Evolutionary conservation across 768 basidiomycete species (phyloP).

Genomic region (Boletus bicolor): DNA sequence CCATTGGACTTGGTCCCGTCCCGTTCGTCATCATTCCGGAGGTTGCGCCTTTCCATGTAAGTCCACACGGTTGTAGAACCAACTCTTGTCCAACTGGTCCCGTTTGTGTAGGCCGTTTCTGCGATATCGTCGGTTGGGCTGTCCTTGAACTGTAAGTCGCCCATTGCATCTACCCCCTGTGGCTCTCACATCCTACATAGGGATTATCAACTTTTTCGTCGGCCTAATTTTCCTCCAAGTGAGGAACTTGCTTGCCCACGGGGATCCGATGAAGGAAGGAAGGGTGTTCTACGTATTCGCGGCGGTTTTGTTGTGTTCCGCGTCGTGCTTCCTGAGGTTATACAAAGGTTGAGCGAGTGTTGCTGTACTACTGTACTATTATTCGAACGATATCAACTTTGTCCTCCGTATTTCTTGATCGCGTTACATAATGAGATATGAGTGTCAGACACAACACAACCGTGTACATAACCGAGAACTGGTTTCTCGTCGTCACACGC

Average conservation of each 20-base stretch:
- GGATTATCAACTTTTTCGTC: slow-evolving; percentile 83
- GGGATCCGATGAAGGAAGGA: slow-evolving; percentile 64
- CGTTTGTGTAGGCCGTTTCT: slow-evolving; percentile 60
- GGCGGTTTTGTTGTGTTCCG: slow-evolving; percentile 40
- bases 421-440: slow-evolving; percentile 25
- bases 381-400: no score
- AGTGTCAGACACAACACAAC: not conserved
- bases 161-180: not conserved
- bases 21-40: slow-evolving; percentile 94
- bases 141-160: slow-evolving; percentile 61
- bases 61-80: slow-evolving; percentile 26
- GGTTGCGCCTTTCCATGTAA: slow-evolving; percentile 74
- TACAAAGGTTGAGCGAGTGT: slow-evolving; percentile 21
- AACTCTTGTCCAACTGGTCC: not conserved
- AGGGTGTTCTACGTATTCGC: slow-evolving; percentile 88
- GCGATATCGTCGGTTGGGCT: slow-evolving; percentile 73
- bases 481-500: slow-evolving; percentile 8
- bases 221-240: slow-evolving; percentile 84
- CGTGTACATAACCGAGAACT: slow-evolving; percentile 1
- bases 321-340: slow-evolving; percentile 23
- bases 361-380: not conserved
- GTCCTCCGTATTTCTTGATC: not conserved
- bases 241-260: slow-evolving; percentile 67
- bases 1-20: slow-evolving; percentile 85
- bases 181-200: slow-evolving; percentile 35